Evolutionary conservation across 2,329 filamentous ascomycete species (phyloP), one percentile per base, ranked within the genome.

Genomic region (Lomentospora prolificans): DNA sequence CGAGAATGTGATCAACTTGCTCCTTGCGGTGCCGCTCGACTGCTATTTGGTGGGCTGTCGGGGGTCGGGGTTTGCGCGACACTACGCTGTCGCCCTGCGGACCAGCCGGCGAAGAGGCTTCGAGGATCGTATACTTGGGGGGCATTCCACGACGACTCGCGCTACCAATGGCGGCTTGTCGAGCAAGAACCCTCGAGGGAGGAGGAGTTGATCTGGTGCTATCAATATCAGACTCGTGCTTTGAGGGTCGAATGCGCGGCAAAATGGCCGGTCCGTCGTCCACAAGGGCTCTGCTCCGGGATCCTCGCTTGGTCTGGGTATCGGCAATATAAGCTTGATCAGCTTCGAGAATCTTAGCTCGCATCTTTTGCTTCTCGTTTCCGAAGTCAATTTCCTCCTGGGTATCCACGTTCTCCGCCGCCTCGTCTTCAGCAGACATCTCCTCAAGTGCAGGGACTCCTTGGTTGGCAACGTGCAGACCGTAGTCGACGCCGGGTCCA

Each of bases 11-110:
- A 64, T 90, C 86, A n/a, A 92, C 88, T 4, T 88, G 83, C 64
- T 89, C 82, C 58, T 82, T 86, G 17, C 89, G 78, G 67, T 91
- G 90, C 56, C 85, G 80, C 67, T 90, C 87, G 1, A 94, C 86
- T 0, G 88, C 88, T 39, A 90, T 74, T 69, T 94, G 89, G 68
- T 94, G 89, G 33, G 87, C 86, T 0, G 89, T 94, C 0, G 89
- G 81, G 2, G 88, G 88, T 1, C 89, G 80, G 7, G 85, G 83
- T 65, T 90, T 85, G 57, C 81, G 73, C 19, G 75, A 73, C 36
- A 76, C 72, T n/a, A 80, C 75, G 12, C 75, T 75, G 12, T 79
- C 73, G 19, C 76, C 69, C 17, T 78, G 71, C 22, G 75, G 74
- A 30, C 72, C 77, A 44, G 73, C 79, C 5, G 82, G 82, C 2